Conservation (phyloP, 257 asterid species). For the Gardenia jasminoides region DNA sequence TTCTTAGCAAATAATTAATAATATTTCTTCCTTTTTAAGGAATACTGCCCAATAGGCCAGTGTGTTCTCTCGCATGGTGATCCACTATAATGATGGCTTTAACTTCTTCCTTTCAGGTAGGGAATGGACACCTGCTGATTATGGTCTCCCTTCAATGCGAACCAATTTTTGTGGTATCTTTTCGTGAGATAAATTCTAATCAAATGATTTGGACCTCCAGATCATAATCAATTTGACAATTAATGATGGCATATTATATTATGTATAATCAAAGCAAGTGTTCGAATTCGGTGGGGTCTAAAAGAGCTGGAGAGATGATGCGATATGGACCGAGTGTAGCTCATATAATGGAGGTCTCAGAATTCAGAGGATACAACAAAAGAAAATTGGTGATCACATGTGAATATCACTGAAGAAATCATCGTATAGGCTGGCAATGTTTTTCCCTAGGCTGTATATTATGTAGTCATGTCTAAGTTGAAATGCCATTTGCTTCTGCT, state of each 20-base stretch:
- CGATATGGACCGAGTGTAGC: background rate
- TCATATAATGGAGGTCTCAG: background rate
- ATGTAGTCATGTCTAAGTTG: background rate
- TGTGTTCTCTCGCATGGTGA: background rate
- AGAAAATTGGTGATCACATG: background rate
- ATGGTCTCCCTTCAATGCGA: background rate
- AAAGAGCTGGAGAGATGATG: conserved; percentile 5
- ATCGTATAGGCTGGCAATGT: conserved; percentile 7
- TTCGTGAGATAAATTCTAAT: background rate
- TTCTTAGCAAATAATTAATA: conserved; percentile 6
- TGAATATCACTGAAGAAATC: background rate
- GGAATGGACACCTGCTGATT: background rate
- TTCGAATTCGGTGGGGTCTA: conserved; percentile 5
- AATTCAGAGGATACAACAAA: background rate
- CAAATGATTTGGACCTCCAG: background rate
- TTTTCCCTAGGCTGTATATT: background rate
- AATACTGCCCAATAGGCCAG: background rate
- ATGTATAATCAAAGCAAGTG: background rate
- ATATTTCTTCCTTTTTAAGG: background rate
- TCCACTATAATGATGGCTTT: background rate
- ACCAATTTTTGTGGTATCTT: background rate
- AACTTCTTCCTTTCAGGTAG: background rate
- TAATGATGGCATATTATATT: background rate
- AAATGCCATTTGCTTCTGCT: background rate
- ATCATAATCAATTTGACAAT: background rate